A percentile compares a stretch with the other conserved stretches of the same genome.
Conservation (phyloP, 306 rosid genomes). For the Corylus americana region DNA sequence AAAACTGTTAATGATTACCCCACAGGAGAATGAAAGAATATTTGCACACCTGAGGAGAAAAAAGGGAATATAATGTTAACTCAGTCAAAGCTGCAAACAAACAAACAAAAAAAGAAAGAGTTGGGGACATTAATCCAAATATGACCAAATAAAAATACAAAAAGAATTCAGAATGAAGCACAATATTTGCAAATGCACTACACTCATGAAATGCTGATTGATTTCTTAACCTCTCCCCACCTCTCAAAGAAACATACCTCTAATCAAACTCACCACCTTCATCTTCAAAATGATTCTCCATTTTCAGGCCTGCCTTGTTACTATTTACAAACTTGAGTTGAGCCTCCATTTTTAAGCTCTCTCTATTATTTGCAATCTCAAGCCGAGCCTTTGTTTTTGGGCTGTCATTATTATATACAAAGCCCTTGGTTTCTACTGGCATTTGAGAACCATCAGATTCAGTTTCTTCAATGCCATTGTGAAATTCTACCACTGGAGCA, state of each 20-base stretch:
- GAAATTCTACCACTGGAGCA: constrained; percentile 34
- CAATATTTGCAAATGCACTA: too few relatives aligned
- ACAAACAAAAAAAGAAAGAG: neutral
- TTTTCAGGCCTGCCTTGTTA: constrained; percentile 54
- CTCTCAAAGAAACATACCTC: constrained; percentile 43
- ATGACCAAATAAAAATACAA: neutral
- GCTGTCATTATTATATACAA: constrained; percentile 67
- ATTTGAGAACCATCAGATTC: constrained; percentile 42
- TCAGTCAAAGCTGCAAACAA: neutral
- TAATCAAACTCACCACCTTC: constrained; percentile 46
- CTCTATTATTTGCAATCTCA: constrained; percentile 84
- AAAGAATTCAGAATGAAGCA: too few relatives aligned
- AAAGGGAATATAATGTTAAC: neutral
- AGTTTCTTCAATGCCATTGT: constrained; percentile 47
- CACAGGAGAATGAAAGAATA: constrained; percentile 62
- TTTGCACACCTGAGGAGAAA: constrained; percentile 52
- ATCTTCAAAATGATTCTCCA: constrained; percentile 75
- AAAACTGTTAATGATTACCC: constrained; percentile 53
- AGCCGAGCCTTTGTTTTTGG: constrained; percentile 52
- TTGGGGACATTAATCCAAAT: neutral
- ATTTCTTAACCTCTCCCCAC: too few relatives aligned
- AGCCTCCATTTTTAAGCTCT: constrained; percentile 64
- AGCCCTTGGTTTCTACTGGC: constrained; percentile 41
- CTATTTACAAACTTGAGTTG: constrained; percentile 82
- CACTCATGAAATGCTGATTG: too few relatives aligned